phyloP scores from a whole-genome alignment of 2,329 filamentous ascomycete genomes.

The Colletotrichum godetiae region DNA sequence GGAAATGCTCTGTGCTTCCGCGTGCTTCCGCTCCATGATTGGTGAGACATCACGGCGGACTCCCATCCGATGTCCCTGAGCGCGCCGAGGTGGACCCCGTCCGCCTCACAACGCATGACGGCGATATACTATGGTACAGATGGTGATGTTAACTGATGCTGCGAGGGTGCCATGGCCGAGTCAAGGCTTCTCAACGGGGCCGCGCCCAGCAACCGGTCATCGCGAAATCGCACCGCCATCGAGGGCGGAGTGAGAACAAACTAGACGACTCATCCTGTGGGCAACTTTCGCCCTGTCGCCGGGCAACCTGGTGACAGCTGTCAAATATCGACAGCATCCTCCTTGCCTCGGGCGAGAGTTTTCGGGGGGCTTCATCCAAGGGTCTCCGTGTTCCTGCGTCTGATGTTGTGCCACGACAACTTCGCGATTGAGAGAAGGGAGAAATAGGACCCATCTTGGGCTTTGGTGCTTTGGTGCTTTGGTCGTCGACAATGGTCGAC shows the following conservation, averaged over 20 bases:
- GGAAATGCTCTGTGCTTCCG: slow-evolving; percentile 3
- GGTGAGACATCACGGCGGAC: slow-evolving; percentile 9
- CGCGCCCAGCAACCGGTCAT: background rate
- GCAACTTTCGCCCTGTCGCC: slow-evolving; percentile 6
- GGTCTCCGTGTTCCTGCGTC: slow-evolving; percentile 24
- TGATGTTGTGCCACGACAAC: slow-evolving; percentile 29
- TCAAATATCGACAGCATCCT: slow-evolving; percentile 30
- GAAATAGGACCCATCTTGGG: background rate
- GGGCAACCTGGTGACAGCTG: slow-evolving; percentile 31
- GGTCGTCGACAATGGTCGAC: background rate
- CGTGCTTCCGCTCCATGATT: slow-evolving; percentile 24
- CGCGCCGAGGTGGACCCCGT: slow-evolving; percentile 18
- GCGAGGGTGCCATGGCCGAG: background rate
- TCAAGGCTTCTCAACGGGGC: slow-evolving; percentile 3
- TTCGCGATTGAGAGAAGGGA: background rate
- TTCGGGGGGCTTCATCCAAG: slow-evolving; percentile 3
- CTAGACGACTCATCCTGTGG: background rate
- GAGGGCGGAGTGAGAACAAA: background rate
- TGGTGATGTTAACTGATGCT: slow-evolving; percentile 2
- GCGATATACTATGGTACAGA: background rate
- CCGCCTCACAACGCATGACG: slow-evolving; percentile 25
- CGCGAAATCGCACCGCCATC: slow-evolving; percentile 16
- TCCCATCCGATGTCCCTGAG: slow-evolving; percentile 25
- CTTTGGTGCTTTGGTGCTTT: slow-evolving; percentile 4
- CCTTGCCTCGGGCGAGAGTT: slow-evolving; percentile 19